Percentiles rank a stretch among this genome's conserved stretches.
Evolutionary conservation across 2,329 filamentous ascomycete genomes (phyloP).

Genomic region (Colletotrichum incanum): DNA sequence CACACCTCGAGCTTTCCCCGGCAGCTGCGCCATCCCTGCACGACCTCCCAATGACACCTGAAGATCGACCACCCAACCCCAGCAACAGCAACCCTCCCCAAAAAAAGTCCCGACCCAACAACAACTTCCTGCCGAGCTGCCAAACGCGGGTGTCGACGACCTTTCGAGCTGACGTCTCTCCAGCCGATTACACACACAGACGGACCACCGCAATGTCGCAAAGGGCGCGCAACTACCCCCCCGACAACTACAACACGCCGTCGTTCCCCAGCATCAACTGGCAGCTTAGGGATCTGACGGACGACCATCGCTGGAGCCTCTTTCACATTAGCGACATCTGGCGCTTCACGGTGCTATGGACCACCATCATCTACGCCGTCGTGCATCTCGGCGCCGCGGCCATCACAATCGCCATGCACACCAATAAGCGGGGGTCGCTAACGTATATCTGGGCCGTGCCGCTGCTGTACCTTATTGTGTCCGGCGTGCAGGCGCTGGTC

Average conservation of each 20-base stretch:
- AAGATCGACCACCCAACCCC: conserved; percentile 29
- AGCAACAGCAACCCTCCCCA: conserved; percentile 24
- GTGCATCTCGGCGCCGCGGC: conserved; percentile 82
- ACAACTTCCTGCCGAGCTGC: conserved; percentile 25
- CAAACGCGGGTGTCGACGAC: conserved; percentile 23
- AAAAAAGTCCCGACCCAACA: conserved; percentile 1
- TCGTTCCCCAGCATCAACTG: conserved; percentile 88
- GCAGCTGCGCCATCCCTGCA: conserved; percentile 38
- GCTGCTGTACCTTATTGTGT: conserved; percentile 78
- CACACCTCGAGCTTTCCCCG: conserved; percentile 33
- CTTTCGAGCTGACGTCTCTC: not conserved
- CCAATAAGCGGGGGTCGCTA: conserved; percentile 69
- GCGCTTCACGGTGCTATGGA: conserved; percentile 92
- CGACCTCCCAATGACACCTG: conserved; percentile 10
- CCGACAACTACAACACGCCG: conserved; percentile 74
- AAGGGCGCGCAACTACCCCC: conserved; percentile 53
- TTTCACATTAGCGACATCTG: conserved; percentile 85
- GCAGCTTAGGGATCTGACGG: conserved; percentile 66
- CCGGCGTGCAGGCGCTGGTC: conserved; percentile 82
- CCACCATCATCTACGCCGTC: conserved; percentile 81
- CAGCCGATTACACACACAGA: not conserved
- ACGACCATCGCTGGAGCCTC: conserved; percentile 70
- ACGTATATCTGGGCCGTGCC: conserved; percentile 81
- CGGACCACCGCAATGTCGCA: conserved; percentile 18
- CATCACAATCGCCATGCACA: conserved; percentile 82